Conservation (phyloP, 768 basidiomycete species). For the Hericium erinaceus region DNA sequence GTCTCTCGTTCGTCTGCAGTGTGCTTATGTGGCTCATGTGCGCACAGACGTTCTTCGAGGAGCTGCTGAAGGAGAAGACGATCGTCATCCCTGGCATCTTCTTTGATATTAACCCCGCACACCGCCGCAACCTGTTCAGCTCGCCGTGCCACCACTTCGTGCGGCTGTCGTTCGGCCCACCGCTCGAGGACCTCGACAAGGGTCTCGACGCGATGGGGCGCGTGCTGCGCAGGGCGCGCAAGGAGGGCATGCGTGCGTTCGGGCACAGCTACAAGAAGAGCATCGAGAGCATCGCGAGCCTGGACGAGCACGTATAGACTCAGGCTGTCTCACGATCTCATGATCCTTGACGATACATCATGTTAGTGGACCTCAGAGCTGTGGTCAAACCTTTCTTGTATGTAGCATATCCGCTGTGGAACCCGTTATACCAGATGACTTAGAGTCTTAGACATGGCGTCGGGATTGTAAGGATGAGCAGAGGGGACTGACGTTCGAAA, state of each 20-base stretch:
- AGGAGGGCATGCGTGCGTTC: conserved; percentile 47
- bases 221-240: conserved; percentile 62
- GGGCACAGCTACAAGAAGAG: conserved; percentile 68
- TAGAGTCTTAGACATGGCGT: too few species aligned
- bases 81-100: conserved; percentile 90
- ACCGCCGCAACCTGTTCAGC: conserved; percentile 82
- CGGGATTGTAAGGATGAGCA: too few species aligned
- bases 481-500: too few species aligned
- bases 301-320: background rate
- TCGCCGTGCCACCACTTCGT: conserved; percentile 89
- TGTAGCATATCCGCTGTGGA: too few species aligned
- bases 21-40: background rate
- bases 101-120: conserved; percentile 74
- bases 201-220: conserved; percentile 83
- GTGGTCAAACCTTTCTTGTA: too few species aligned
- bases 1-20: conserved; percentile 14
- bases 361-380: too few species aligned
- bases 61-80: conserved; percentile 81
- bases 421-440: too few species aligned
- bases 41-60: conserved; percentile 82
- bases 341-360: too few species aligned
- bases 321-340: too few species aligned
- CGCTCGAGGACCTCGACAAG: conserved; percentile 68
- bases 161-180: conserved; percentile 80
- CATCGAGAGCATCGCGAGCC: conserved; percentile 23